Conservation (phyloP, 2,329 filamentous ascomycete species). For the Epicoccum nigrum region DNA sequence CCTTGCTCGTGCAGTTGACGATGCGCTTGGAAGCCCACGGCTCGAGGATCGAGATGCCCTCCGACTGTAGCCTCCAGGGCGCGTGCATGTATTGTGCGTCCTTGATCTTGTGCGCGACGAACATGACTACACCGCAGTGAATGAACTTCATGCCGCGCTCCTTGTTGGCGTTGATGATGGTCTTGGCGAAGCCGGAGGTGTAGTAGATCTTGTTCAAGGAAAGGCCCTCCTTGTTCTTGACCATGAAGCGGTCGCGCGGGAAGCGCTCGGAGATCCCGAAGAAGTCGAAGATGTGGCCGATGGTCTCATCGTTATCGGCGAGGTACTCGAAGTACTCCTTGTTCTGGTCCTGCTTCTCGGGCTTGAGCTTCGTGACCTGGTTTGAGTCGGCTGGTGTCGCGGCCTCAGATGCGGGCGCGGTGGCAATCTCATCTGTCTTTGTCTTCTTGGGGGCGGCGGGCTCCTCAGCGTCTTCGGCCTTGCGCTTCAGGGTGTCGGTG, state of each 20-base stretch:
- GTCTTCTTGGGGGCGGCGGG: slow-evolving; percentile 37
- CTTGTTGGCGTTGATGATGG: slow-evolving; percentile 87
- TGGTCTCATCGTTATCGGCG: slow-evolving; percentile 72
- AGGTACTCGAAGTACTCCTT: slow-evolving; percentile 98
- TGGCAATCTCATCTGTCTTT: slow-evolving; percentile 38
- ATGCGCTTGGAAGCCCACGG: slow-evolving; percentile 86
- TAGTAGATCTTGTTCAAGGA: slow-evolving; percentile 97
- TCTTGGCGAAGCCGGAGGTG: slow-evolving; percentile 80
- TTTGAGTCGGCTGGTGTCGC: slow-evolving; percentile 18
- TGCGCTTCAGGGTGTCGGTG: slow-evolving; percentile 45
- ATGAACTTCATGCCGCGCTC: slow-evolving; percentile 93
- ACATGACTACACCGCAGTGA: slow-evolving; percentile 98
- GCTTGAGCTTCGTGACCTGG: slow-evolving; percentile 45
- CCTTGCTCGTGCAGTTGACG: slow-evolving; percentile 74
- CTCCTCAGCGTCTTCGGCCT: slow-evolving; percentile 47
- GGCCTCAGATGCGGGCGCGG: slow-evolving; percentile 22
- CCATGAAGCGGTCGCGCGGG: slow-evolving; percentile 90
- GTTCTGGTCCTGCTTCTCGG: slow-evolving; percentile 55
- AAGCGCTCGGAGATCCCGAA: slow-evolving; percentile 85
- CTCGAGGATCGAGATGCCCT: slow-evolving; percentile 89
- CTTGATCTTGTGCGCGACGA: slow-evolving; percentile 71
- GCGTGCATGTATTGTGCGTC: slow-evolving; percentile 94
- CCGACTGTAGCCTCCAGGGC: slow-evolving; percentile 92
- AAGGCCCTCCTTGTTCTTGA: slow-evolving; percentile 87
- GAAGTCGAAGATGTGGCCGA: slow-evolving; percentile 78